Evolutionary conservation across 2,329 filamentous ascomycete species (phyloP).

Genomic region (Pestalotiopsis sp.): DNA sequence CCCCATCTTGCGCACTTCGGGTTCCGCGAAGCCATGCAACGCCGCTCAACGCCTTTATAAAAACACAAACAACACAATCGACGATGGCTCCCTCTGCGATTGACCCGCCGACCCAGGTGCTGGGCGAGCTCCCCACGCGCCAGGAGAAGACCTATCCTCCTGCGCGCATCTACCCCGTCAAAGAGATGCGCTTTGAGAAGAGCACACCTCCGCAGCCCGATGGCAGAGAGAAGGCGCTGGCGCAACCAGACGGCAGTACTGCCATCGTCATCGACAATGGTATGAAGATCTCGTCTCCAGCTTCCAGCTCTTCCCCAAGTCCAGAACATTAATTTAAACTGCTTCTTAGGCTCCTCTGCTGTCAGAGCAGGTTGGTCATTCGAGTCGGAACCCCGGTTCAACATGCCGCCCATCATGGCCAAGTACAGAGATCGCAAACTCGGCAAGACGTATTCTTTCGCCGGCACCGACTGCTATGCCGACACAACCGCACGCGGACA

Average conservation of each 20-base stretch:
- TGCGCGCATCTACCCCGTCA: conserved; percentile 61
- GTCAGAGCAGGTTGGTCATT: conserved; percentile 97
- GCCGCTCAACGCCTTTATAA: conserved; percentile 10
- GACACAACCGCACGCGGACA: conserved; percentile 92
- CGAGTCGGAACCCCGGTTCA: conserved; percentile 78
- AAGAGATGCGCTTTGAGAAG: conserved; percentile 64
- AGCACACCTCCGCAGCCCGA: conserved; percentile 59
- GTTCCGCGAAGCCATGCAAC: background rate
- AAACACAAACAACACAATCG: conserved; percentile 12
- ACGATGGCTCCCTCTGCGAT: conserved; percentile 57
- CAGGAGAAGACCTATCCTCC: conserved; percentile 52
- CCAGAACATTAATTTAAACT: conserved; percentile 16
- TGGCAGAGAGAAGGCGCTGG: conserved; percentile 70
- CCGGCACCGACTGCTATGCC: conserved; percentile 89
- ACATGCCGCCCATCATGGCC: conserved; percentile 86
- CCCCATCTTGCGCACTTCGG: background rate
- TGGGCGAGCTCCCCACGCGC: conserved; percentile 41
- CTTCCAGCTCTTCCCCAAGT: conserved; percentile 14
- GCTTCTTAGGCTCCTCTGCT: conserved; percentile 72
- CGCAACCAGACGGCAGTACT: conserved; percentile 56
- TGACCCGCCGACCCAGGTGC: conserved; percentile 42
- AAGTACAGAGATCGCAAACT: conserved; percentile 95
- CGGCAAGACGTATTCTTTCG: conserved; percentile 88
- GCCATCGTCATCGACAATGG: conserved; percentile 99
- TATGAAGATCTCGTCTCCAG: conserved; percentile 39